These are phyloP conservation scores for Ogataea neopini DNA, from an alignment of 805 yeast genomes.

Conservation along the genomic window DNA sequence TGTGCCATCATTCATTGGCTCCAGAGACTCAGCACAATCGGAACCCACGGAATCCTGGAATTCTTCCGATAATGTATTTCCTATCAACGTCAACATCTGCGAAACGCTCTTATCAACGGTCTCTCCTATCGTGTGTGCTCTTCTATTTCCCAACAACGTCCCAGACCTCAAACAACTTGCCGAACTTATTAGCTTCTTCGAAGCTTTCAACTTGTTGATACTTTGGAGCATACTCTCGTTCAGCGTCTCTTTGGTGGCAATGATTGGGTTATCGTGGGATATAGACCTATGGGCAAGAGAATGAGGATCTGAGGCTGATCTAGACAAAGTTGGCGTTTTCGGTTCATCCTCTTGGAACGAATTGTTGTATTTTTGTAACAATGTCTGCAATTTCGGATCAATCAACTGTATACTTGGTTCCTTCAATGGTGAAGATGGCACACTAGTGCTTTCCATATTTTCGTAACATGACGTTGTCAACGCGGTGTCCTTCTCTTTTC, in stretches of 20 bases:
- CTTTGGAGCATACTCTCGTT: slow-evolving; percentile 37
- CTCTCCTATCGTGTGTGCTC: not conserved
- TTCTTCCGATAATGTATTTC: slow-evolving; percentile 18
- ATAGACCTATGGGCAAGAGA: slow-evolving; percentile 34
- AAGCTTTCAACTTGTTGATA: slow-evolving; percentile 40
- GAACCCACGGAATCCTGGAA: too few species aligned
- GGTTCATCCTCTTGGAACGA: slow-evolving; percentile 31
- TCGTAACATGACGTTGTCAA: slow-evolving; percentile 18
- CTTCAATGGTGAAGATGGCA: slow-evolving; percentile 47
- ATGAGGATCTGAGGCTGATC: slow-evolving; percentile 33
- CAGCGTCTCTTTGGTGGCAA: slow-evolving; percentile 28
- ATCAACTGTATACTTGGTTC: slow-evolving; percentile 24
- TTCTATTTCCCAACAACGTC: too few species aligned
- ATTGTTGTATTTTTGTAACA: slow-evolving; percentile 45
- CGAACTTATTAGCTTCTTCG: slow-evolving; percentile 27
- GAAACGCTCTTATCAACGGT: slow-evolving; percentile 24
- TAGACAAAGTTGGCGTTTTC: slow-evolving; percentile 34
- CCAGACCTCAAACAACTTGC: slow-evolving; percentile 4
- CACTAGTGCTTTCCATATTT: slow-evolving; percentile 18
- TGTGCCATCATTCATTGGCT: too few species aligned
- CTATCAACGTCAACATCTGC: slow-evolving; percentile 28
- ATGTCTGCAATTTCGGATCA: slow-evolving; percentile 31
- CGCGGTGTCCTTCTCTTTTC: slow-evolving; percentile 15
- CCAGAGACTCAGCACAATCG: too few species aligned
- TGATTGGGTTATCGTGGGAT: slow-evolving; percentile 21